Base-by-base conservation (phyloP, 2,329 filamentous ascomycete genomes). In the Colletotrichum scovillei region DNA sequence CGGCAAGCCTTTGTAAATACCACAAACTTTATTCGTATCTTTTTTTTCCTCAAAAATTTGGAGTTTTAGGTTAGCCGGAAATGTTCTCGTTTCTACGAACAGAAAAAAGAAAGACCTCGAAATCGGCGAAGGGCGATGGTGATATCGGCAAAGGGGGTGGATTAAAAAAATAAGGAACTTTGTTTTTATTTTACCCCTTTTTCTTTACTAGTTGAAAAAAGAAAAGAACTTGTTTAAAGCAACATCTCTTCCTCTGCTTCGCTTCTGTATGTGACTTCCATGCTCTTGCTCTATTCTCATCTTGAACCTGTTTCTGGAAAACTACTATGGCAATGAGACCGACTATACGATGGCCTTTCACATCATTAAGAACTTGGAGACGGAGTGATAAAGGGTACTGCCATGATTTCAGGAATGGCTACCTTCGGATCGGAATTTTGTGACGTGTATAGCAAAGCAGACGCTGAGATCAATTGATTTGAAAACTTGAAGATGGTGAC, bases 1-100 rank as follows among this genome's bases (percentile, higher is more conserved):
- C 76, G 92, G 93, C 79, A 95, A 95, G 89, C 92, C 92, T 66
- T 85, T 95, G 87, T 95, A 91, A 86, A 85, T 71, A 73, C 32
- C 22, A 56, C 14, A 19, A 24, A n/a, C 16, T 46, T 49, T 26
- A 16, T 63, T 14, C 57, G 35, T 24, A n/a, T 42, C 16, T 63
- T 8, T 65, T 30, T 16, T 42, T 28, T 56, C 49, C n/a, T n/a
- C 28, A 56, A 56, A 26, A 11, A 65, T 8, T 35, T 35, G 63
- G 63, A 65, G 63, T 65, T 65, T 57, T 46, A 24, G 63, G 63
- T 24, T 57, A 65, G 63, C 63, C 63, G 63, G 63, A 57, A 65
- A 57, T 65, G 49, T 63, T 42, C 38, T 49, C 52, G 52, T 28
- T 57, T 65, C 30, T 28, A 42, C 26, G 12, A 46, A 16, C 32